Evolutionary conservation across 1,284 basidiomycete genomes (phyloP).

Genomic region (Microbotryum silenes-acaulis): DNA sequence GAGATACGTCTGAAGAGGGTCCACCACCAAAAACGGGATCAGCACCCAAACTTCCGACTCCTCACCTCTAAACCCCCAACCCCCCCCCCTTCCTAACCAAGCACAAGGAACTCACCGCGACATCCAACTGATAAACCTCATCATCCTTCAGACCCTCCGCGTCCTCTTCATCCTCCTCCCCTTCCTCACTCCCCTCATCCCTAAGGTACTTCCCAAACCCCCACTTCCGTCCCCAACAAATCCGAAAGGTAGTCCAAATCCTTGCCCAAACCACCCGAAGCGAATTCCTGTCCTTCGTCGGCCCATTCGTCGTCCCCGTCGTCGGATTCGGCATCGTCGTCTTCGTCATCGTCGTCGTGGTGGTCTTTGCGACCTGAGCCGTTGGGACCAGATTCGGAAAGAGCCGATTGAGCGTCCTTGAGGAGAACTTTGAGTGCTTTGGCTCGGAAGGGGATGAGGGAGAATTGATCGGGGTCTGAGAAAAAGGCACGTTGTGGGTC

Average conservation of each 20-base stretch:
- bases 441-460: conserved; percentile 73
- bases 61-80: neutral
- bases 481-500: neutral
- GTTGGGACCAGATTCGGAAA: conserved; percentile 52
- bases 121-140: conserved; percentile 77
- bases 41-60: neutral
- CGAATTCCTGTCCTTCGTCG: conserved; percentile 58
- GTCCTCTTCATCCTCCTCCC: conserved; percentile 53
- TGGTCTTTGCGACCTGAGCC: conserved; percentile 52
- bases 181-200: conserved; percentile 61
- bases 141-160: conserved; percentile 75
- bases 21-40: conserved; percentile 3
- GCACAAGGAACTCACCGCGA: conserved; percentile 54
- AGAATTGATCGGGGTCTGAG: conserved; percentile 75
- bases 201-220: conserved; percentile 46
- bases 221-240: conserved; percentile 50
- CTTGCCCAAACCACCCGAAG: conserved; percentile 31
- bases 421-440: conserved; percentile 85
- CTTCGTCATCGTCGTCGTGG: conserved; percentile 47
- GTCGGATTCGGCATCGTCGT: conserved; percentile 50
- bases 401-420: conserved; percentile 59
- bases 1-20: conserved; percentile 53
- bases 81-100: conserved; percentile 2
- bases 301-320: conserved; percentile 87
- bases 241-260: conserved; percentile 30